Evolutionary conservation across 352 stramenopile genomes (phyloP).

Genomic region (Globisporangium middletonii): DNA sequence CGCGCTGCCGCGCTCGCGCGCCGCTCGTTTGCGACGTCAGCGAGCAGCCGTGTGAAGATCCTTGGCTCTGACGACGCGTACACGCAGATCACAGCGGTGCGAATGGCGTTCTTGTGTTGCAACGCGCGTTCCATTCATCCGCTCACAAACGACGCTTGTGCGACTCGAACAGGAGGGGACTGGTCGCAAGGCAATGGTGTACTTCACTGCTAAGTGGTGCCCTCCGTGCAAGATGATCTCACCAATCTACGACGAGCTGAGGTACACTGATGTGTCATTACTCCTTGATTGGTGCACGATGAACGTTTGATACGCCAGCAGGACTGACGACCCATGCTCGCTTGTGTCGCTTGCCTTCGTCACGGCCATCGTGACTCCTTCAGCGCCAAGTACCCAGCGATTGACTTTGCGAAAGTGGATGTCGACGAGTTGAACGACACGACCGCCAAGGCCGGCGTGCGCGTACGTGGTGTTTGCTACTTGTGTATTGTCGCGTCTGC

Average conservation of each 20-base stretch:
- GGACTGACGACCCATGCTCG: not conserved
- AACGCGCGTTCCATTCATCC: not conserved
- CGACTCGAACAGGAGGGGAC: slow-evolving; percentile 34
- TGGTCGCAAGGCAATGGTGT: slow-evolving; percentile 73
- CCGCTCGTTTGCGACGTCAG: slow-evolving; percentile 29
- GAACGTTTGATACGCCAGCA: not conserved
- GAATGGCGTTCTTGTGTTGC: slow-evolving; percentile 5
- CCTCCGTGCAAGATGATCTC: slow-evolving; percentile 90
- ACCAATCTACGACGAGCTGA: slow-evolving; percentile 83
- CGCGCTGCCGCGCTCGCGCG: slow-evolving; percentile 19
- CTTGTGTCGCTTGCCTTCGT: not conserved
- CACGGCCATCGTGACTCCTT: not conserved
- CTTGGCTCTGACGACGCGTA: slow-evolving; percentile 72
- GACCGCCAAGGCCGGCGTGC: slow-evolving; percentile 70
- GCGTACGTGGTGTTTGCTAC: slow-evolving; percentile 31
- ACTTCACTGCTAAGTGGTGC: slow-evolving; percentile 90
- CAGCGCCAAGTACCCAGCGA: slow-evolving; percentile 52
- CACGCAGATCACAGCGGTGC: slow-evolving; percentile 56
- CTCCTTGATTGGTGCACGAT: not conserved
- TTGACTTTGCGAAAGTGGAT: slow-evolving; percentile 84
- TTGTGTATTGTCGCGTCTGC: too few species aligned
- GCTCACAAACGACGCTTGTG: not conserved
- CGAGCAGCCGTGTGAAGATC: slow-evolving; percentile 63
- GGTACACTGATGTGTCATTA: slow-evolving; percentile 18
- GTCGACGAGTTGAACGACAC: slow-evolving; percentile 82